phyloP scores from a whole-genome alignment of 2,329 filamentous ascomycete genomes.

The Aspergillus arachidicola region DNA sequence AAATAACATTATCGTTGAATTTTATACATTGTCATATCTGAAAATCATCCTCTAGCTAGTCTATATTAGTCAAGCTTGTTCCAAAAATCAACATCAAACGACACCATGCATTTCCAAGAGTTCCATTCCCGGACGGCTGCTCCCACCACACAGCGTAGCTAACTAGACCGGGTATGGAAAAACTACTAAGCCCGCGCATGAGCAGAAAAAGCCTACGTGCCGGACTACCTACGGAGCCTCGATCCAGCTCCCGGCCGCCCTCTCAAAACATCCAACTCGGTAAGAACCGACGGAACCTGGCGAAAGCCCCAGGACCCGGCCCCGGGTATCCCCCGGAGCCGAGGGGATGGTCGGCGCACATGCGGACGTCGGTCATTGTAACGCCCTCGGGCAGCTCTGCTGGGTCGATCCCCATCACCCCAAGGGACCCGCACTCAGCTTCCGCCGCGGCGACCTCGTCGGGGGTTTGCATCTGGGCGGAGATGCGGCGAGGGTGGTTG shows the following conservation, averaged over 20 bases:
- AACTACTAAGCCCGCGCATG: too few relatives aligned
- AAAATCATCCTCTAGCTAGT: background rate
- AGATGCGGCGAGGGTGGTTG: slow-evolving; percentile 22
- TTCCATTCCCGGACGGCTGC: slow-evolving; percentile 15
- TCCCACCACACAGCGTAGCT: slow-evolving; percentile 11
- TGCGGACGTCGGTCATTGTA: slow-evolving; percentile 18
- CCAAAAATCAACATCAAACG: slow-evolving; percentile 3
- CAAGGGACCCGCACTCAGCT: slow-evolving; percentile 20
- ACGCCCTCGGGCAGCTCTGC: slow-evolving; percentile 20
- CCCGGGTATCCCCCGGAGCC: slow-evolving; percentile 24
- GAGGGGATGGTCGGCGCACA: slow-evolving; percentile 24
- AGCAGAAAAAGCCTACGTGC: background rate
- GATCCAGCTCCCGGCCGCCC: slow-evolving; percentile 6
- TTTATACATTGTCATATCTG: too few relatives aligned
- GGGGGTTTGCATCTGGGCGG: slow-evolving; percentile 20
- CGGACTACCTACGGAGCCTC: slow-evolving; percentile 7
- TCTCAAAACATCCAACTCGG: slow-evolving; percentile 22
- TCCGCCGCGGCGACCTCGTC: slow-evolving; percentile 20
- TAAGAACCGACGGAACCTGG: slow-evolving; percentile 19
- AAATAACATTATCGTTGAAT: too few relatives aligned
- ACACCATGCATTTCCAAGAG: slow-evolving; percentile 5
- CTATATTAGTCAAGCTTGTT: slow-evolving; percentile 3
- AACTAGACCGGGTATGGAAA: background rate
- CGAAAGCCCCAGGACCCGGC: slow-evolving; percentile 25
- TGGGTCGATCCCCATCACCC: slow-evolving; percentile 22